These are phyloP conservation scores for Chamaecrista fasciculata DNA, from an alignment of 306 rosid species.

Conservation along the genomic window DNA sequence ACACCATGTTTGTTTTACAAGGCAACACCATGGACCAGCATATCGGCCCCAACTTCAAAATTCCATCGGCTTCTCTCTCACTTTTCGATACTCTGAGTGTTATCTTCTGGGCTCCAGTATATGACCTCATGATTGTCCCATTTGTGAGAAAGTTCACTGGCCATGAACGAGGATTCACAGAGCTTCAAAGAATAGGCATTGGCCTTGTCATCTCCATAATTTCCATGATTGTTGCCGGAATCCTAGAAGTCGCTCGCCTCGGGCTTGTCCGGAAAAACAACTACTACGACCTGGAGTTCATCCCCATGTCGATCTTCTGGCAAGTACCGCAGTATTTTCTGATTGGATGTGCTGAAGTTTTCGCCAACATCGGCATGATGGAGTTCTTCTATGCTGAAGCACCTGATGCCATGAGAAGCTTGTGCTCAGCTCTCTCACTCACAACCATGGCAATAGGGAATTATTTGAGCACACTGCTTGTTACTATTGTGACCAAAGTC, in stretches of 20 bases:
- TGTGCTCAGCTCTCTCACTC: slow-evolving; percentile 74
- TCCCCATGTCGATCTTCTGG: slow-evolving; percentile 87
- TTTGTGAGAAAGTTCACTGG: slow-evolving; percentile 58
- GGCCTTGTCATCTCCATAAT: slow-evolving; percentile 65
- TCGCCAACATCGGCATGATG: slow-evolving; percentile 59
- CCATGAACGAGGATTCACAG: slow-evolving; percentile 67
- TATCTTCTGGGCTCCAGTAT: slow-evolving; percentile 67
- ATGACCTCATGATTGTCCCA: slow-evolving; percentile 62
- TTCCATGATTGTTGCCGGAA: slow-evolving; percentile 69
- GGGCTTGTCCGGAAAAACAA: slow-evolving; percentile 40
- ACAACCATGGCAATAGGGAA: slow-evolving; percentile 65
- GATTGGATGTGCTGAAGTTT: slow-evolving; percentile 82
- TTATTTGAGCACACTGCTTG: slow-evolving; percentile 72
- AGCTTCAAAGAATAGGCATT: slow-evolving; percentile 80
- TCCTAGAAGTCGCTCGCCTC: slow-evolving; percentile 65
- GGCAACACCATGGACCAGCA: slow-evolving; percentile 81
- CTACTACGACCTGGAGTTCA: slow-evolving; percentile 48
- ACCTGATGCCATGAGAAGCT: slow-evolving; percentile 88
- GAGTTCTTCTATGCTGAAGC: slow-evolving; percentile 80
- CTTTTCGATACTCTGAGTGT: slow-evolving; percentile 80
- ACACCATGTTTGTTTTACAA: slow-evolving; percentile 84
- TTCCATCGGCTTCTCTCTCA: slow-evolving; percentile 84
- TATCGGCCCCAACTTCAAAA: slow-evolving; percentile 64
- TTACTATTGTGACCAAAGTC: slow-evolving; percentile 53
- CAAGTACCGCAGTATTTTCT: slow-evolving; percentile 81